Evolutionary conservation across 2,329 filamentous ascomycete species (phyloP), one percentile per base, ranked within the genome.

Genomic region (Pezicula neosporulosa): DNA sequence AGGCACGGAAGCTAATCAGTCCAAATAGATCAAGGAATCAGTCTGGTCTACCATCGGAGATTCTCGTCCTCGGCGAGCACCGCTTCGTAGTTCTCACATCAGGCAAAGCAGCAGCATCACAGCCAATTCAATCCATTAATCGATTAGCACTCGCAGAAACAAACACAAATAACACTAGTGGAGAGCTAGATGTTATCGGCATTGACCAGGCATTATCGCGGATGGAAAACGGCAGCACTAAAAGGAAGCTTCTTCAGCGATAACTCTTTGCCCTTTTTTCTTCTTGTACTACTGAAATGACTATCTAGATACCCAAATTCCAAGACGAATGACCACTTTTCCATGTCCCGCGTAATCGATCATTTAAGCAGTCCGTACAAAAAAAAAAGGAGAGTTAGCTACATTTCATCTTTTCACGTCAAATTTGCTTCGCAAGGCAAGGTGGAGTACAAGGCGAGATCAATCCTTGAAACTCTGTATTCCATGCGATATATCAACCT

Each of bases 361-460:
- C 35, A 3, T 37, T 37, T 37, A 15, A 27, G 6, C 6, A 44
- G 9, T 44, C 12, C 15, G n/a, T 27, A 24, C 9, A n/a, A 16
- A 15, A 13, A 28, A 44, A 27, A 9, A n/a, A 16, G 10, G 42
- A 12, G 12, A 30, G 15, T 46, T 30, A 45, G 42, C 47, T 42
- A 44, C 48, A 47, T 44, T 19, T 21, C 38, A 45, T 49, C 19
- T 12, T 44, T 48, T 49, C n/a, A 38, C 52, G n/a, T 13, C 42
- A 44, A 47, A n/a, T 47, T 52, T 45, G 7, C 35, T 30, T 43
- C 83, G 83, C 83, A 83, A 80, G 82, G 81, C 81, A 77, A 82
- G 83, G 83, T 86, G 83, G 82, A 86, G 83, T 81, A 81, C 82
- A 86, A 86, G 83, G 83, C 80, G 81, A 86, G 83, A 83, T 68